Evolutionary conservation across 2,329 filamentous ascomycete species (phyloP).

Genomic region (Exserohilum turcica): DNA sequence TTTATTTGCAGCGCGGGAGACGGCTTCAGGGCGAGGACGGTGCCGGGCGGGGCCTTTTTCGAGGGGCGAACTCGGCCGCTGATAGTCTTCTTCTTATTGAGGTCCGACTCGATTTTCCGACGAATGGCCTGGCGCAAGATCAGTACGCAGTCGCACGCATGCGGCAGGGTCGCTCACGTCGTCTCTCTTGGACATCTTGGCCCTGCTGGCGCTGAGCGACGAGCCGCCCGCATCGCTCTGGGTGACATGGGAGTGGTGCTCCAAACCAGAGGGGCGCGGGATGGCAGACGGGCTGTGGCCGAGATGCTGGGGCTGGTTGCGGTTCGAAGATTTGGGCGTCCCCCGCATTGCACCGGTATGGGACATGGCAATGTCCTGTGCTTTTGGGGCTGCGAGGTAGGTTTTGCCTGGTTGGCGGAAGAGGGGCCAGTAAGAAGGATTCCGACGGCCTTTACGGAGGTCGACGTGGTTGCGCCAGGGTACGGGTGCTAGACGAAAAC

Average conservation of each 20-base stretch:
- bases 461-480: slow-evolving; percentile 35
- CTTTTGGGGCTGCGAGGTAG: slow-evolving; percentile 23
- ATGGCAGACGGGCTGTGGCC: slow-evolving; percentile 71
- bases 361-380: slow-evolving; percentile 57
- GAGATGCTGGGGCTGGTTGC: slow-evolving; percentile 61
- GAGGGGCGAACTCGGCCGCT: slow-evolving; percentile 78
- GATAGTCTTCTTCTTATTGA: slow-evolving; percentile 94
- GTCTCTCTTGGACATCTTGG: slow-evolving; percentile 97
- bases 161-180: slow-evolving; percentile 69
- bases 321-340: slow-evolving; percentile 72
- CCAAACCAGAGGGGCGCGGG: slow-evolving; percentile 73
- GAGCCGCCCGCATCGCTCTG: slow-evolving; percentile 66
- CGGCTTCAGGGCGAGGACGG: slow-evolving; percentile 91
- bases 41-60: slow-evolving; percentile 93
- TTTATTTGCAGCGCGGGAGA: slow-evolving; percentile 98
- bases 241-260: slow-evolving; percentile 56
- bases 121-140: slow-evolving; percentile 76
- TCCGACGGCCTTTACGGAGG: slow-evolving; percentile 22
- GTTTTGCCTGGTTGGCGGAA: slow-evolving; percentile 27
- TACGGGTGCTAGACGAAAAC: slow-evolving; percentile 27
- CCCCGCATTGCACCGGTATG: slow-evolving; percentile 69
- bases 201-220: slow-evolving; percentile 87
- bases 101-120: slow-evolving; percentile 93
- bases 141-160: slow-evolving; percentile 8
- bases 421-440: slow-evolving; percentile 25